Evolutionary conservation across 2,329 filamentous ascomycete species (phyloP), one percentile per base, ranked within the genome.

Genomic region (Fusarium miscanthi): DNA sequence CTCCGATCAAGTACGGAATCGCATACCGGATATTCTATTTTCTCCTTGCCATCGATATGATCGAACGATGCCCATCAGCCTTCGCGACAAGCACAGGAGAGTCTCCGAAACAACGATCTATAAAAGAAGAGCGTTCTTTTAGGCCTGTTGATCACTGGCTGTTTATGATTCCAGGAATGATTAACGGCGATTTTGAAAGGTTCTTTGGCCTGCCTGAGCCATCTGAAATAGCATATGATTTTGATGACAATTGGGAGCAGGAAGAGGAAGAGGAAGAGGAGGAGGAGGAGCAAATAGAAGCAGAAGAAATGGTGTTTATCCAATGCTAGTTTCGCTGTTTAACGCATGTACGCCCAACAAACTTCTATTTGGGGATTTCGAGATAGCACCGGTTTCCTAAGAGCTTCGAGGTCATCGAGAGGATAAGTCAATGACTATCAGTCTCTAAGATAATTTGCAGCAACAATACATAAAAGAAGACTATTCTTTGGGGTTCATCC

Each of bases 91-190:
- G 14, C 30, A 7, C 3, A 31, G 6, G 21, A n/a, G 14, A 48
- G 25, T 11, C 21, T 17, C 8, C 46, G 10, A 23, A 25, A 33
- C 31, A 51, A 25, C n/a, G 3, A 9, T n/a, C 46, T 8, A 13
- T 23, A 19, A 31, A 12, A 23, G 46, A 51, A 23, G 14, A 33
- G 14, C 30, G 46, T 13, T 25, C 31, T 11, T 5, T 10, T 3
- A n/a, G 4, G 16, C 14, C 35, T 25, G 30, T 35, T n/a, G 27
- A 46, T n/a, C 2, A 3, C 40, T 41, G 40, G 40, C 3, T 41
- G 5, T 4, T 0, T 1, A 16, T 6, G 6, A 5, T 41, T 14
- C 40, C 40, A 10, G 21, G 21, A 41, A 0, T 1, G 1, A 13
- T 14, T 40, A 0, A 0, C 14, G 8, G 12, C 8, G 40, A n/a